Conservation (phyloP, 345 rosid species). For the Nasturtium officinale region DNA sequence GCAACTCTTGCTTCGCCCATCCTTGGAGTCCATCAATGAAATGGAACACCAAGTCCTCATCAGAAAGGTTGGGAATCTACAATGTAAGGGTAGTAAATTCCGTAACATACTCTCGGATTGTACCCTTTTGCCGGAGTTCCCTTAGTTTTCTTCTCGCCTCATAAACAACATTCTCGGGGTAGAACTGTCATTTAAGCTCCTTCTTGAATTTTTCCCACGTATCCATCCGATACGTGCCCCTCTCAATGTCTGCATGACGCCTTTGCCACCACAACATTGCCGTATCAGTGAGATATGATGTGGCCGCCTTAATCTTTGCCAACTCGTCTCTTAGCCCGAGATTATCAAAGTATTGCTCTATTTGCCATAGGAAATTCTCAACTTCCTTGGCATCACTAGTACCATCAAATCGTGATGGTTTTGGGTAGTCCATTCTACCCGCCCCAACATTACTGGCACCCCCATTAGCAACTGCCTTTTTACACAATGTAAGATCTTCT, state of each 20-base stretch:
- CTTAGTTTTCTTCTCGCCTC: not conserved
- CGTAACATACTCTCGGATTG: not conserved
- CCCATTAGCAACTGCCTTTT: too few species aligned
- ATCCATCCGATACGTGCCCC: not conserved
- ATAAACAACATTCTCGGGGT: not conserved
- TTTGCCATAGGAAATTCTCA: too few species aligned
- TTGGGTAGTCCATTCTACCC: too few species aligned
- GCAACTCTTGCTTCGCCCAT: not conserved
- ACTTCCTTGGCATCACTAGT: too few species aligned
- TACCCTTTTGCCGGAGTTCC: not conserved
- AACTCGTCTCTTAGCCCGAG: too few species aligned
- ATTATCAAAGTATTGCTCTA: too few species aligned
- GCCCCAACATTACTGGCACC: too few species aligned
- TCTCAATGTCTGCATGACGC: not conserved
- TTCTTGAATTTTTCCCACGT: not conserved
- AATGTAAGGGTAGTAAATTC: not conserved
- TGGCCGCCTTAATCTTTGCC: not conserved
- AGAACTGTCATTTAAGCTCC: not conserved
- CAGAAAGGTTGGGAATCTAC: not conserved
- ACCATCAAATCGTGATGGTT: too few species aligned
- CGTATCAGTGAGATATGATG: not conserved
- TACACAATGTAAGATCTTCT: too few species aligned
- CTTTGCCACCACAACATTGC: not conserved
- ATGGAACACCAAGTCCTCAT: not conserved
- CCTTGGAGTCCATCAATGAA: not conserved